These are phyloP conservation scores for Alternaria burnsii DNA, from an alignment of 2,329 filamentous ascomycete genomes.

Conservation along the genomic window DNA sequence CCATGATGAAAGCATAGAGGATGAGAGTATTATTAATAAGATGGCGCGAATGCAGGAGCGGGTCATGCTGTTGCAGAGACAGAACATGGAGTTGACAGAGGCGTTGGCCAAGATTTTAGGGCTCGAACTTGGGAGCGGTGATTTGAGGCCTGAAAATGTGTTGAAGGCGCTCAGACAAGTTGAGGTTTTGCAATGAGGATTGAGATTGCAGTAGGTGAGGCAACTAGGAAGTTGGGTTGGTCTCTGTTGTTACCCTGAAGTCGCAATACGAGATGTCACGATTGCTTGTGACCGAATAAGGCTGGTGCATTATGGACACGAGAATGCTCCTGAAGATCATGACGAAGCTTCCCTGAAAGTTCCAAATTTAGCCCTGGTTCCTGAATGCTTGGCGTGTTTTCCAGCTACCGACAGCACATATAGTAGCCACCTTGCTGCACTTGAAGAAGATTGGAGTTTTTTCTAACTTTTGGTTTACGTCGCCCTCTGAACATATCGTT, in stretches of 20 bases:
- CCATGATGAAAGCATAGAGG: conserved; percentile 19
- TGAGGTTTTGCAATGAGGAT: background rate
- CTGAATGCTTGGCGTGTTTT: conserved; percentile 4
- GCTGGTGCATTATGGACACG: background rate
- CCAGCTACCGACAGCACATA: conserved; percentile 6
- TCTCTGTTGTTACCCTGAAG: background rate
- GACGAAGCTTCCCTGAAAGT: background rate
- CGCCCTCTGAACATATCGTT: background rate
- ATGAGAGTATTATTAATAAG: conserved; percentile 18
- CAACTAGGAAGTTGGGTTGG: background rate
- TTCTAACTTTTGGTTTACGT: background rate
- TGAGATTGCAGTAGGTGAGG: background rate
- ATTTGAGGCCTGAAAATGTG: conserved; percentile 30
- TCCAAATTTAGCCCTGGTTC: conserved; percentile 22
- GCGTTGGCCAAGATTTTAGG: conserved; percentile 39
- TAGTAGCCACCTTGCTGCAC: background rate
- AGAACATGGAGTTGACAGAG: conserved; percentile 38
- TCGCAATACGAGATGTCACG: background rate
- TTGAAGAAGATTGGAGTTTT: background rate
- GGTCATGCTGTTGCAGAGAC: conserved; percentile 31
- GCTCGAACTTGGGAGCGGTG: conserved; percentile 29
- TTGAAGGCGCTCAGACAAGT: conserved; percentile 23
- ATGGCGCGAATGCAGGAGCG: conserved; percentile 29
- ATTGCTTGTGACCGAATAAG: background rate
- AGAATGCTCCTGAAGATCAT: conserved; percentile 10